Conservation (phyloP, 331 rosid genomes). For the Rhamnella rubrinervis region DNA sequence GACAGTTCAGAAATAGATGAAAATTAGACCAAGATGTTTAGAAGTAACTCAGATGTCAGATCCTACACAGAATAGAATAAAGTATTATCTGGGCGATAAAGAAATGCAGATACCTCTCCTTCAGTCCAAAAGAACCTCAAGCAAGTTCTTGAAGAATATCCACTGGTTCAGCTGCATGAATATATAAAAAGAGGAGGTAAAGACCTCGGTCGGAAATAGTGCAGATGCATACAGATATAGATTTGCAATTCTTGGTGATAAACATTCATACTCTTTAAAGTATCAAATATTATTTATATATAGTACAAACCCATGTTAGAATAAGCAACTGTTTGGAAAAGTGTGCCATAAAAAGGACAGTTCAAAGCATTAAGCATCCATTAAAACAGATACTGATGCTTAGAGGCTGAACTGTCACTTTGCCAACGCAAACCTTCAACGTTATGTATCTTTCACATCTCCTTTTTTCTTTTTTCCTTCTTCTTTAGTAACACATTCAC, state of each 20-base stretch:
- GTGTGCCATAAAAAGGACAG: conserved; percentile 22
- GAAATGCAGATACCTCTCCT: background rate
- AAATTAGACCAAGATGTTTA: background rate
- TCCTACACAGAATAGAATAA: too few relatives aligned
- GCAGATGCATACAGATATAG: too few relatives aligned
- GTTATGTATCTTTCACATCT: conserved; percentile 9
- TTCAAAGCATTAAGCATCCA: conserved; percentile 21
- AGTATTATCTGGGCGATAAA: too few relatives aligned
- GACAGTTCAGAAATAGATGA: background rate
- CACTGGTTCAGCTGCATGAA: background rate
- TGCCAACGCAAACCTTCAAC: conserved; percentile 18
- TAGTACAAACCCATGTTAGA: background rate
- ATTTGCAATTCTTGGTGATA: background rate
- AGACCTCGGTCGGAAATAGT: background rate
- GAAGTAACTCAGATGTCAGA: background rate
- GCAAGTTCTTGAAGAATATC: conserved; percentile 18
- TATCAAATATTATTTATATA: background rate
- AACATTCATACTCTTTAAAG: background rate
- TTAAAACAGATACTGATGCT: conserved; percentile 22
- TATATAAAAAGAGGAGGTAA: background rate
- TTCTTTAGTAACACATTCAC: background rate
- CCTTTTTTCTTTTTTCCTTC: background rate
- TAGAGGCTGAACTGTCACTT: conserved; percentile 27
- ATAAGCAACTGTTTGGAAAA: conserved; percentile 18
- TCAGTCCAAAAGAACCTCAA: background rate